Conservation (phyloP, 1,139 yeast genomes). For the Pneumocystis wakefieldiae region DNA sequence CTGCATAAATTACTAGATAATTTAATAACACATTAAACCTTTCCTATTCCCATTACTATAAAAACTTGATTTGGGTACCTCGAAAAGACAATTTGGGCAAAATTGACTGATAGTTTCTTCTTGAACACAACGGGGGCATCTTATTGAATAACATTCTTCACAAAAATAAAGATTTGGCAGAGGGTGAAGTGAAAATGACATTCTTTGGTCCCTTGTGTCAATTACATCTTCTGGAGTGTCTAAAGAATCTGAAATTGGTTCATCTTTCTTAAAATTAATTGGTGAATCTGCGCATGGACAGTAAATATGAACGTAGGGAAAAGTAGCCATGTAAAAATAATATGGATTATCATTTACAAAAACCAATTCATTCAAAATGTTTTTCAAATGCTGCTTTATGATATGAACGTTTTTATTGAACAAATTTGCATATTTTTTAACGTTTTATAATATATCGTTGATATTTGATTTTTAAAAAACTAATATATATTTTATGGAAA, state of each 20-base stretch:
- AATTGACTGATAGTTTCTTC: slow-evolving; percentile 15
- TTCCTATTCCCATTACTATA: slow-evolving; percentile 2
- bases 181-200: slow-evolving; percentile 13
- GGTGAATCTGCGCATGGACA: slow-evolving; percentile 1
- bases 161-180: slow-evolving; percentile 15
- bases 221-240: background rate
- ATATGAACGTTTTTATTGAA: too few species aligned
- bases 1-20: background rate
- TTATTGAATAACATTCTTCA: slow-evolving; percentile 14
- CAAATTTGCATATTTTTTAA: background rate
- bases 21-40: background rate
- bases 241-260: background rate
- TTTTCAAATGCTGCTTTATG: background rate
- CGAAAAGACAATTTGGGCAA: slow-evolving; percentile 16
- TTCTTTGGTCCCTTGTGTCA: slow-evolving; percentile 1
- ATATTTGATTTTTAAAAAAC: background rate
- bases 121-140: slow-evolving; percentile 17
- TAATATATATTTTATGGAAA: background rate
- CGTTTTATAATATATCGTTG: background rate
- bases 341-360: background rate
- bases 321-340: background rate
- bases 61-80: slow-evolving; percentile 12
- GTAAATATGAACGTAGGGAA: slow-evolving; percentile 1
- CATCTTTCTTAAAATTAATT: background rate
- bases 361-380: background rate